These are phyloP conservation scores for Plasmopara viticola DNA, from an alignment of 352 stramenopile genomes.

Conservation along the genomic window DNA sequence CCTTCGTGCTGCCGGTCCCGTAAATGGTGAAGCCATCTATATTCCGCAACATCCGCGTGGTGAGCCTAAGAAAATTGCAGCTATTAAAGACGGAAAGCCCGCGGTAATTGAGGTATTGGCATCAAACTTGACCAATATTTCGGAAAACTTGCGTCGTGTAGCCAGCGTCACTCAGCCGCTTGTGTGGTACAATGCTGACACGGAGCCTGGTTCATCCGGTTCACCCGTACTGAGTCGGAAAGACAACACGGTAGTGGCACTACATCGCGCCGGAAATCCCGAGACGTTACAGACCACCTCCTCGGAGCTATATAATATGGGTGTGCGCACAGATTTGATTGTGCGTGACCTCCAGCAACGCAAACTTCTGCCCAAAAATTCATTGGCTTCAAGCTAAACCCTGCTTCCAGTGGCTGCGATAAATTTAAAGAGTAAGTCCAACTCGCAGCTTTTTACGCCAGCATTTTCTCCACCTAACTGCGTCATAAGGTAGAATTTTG, in stretches of 20 bases:
- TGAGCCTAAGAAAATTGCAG: conserved; percentile 52
- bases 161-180: conserved; percentile 23
- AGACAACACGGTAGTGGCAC: conserved; percentile 59
- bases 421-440: background rate
- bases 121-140: conserved; percentile 3
- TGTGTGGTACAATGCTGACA: conserved; percentile 68
- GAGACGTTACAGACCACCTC: conserved; percentile 34
- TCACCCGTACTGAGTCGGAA: conserved; percentile 49
- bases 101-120: conserved; percentile 30
- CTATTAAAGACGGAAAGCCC: conserved; percentile 35
- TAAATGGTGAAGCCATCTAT: conserved; percentile 50
- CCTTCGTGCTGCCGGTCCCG: conserved; percentile 31
- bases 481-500: too few relatives aligned
- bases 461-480: too few relatives aligned
- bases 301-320: conserved; percentile 21
- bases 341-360: conserved; percentile 22
- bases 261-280: conserved; percentile 47
- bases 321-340: conserved; percentile 29
- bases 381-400: conserved; percentile 13
- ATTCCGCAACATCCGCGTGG: conserved; percentile 61
- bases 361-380: conserved; percentile 17
- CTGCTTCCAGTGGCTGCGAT: background rate
- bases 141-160: conserved; percentile 6
- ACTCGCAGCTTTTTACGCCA: background rate
- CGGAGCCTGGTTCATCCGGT: conserved; percentile 54